Evolutionary conservation across 164 flowering plant species (phyloP), one percentile per base, ranked within the genome.

Genomic region (Brasenia schreberi): DNA sequence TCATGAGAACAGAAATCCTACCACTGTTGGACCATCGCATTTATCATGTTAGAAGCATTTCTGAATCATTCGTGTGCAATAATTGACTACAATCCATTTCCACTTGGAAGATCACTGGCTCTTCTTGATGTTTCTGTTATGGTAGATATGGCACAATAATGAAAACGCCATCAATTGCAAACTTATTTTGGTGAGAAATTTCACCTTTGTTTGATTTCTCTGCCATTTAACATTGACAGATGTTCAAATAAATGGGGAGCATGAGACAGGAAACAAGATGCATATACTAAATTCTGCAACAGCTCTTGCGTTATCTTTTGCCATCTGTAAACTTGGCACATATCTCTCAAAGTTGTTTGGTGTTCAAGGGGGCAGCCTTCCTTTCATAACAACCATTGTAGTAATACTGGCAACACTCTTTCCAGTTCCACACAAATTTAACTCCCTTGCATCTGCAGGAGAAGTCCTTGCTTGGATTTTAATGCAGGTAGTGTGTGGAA

Each of bases 391-490:
- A 62, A 92, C 86, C 16, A 72, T 82, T 62, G 86, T 82, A 59
- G 87, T 93, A 59, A 18, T 78, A 65, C 64, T 90, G 63, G 95
- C 96, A 66, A 87, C 92, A 63, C 23, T 71, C 3, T 70, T 89
- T 69, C n/a, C n/a, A n/a, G n/a, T n/a, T n/a, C 95, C 96, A n/a
- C 69, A 65, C 43, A 78, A 76, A 5, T 78, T 85, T 74, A 75
- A 75, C 65, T 62, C 74, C 67, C 88, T 90, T 68, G 98, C 95
- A 63, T 92, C 96, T 70, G 74, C 92, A 63, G 91, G 90, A 42
- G 91, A 93, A 52, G 77, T 84, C 61, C 67, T 86, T 70, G 85
- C 97, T 68, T 27, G 83, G 70, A 76, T 90, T 45, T 75, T 86
- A 66, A 82, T 90, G 91, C 96, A 90, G 97, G 98, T 85, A n/a